Percentiles rank a stretch among this genome's conserved stretches.
Conservation (phyloP, 2,329 filamentous ascomycete genomes). For the Chrysosporium keratinophilum region DNA sequence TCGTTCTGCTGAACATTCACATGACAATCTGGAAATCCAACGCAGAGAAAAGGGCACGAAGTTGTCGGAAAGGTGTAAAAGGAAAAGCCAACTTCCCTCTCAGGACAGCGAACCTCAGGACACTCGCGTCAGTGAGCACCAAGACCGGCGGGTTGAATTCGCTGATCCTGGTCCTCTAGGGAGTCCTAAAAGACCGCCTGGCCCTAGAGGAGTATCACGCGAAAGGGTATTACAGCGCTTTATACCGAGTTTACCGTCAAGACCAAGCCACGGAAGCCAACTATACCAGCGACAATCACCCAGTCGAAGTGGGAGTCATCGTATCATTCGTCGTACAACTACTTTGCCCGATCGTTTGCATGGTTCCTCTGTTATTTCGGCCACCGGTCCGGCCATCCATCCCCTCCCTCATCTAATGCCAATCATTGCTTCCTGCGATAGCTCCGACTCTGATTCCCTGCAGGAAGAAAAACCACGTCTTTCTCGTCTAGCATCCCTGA, state of each 20-base stretch:
- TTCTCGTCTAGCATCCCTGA: conserved; percentile 40
- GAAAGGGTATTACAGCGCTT: background rate
- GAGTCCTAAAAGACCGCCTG: background rate
- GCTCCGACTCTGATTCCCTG: conserved; percentile 34
- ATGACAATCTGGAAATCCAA: background rate
- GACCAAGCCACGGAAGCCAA: conserved; percentile 13
- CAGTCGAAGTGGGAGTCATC: conserved; percentile 38
- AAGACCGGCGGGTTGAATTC: background rate
- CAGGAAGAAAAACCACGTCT: conserved; percentile 24
- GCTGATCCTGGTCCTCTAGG: background rate
- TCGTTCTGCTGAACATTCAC: conserved; percentile 41
- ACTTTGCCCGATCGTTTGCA: conserved; percentile 62
- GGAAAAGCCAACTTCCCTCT: background rate
- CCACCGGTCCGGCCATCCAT: conserved; percentile 17
- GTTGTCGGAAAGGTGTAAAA: background rate
- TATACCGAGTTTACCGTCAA: conserved; percentile 27
- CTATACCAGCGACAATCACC: conserved; percentile 14
- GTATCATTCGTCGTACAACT: conserved; percentile 59
- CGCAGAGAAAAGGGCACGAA: background rate
- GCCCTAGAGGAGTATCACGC: background rate
- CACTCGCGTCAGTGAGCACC: too few relatives aligned
- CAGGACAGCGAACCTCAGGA: background rate
- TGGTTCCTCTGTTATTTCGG: conserved; percentile 15
- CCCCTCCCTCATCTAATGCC: conserved; percentile 20
- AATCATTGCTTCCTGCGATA: conserved; percentile 6